Evolutionary conservation across 352 stramenopile genomes (phyloP), one percentile per base, ranked within the genome.

Genomic region (Thalassiosira hispida): DNA sequence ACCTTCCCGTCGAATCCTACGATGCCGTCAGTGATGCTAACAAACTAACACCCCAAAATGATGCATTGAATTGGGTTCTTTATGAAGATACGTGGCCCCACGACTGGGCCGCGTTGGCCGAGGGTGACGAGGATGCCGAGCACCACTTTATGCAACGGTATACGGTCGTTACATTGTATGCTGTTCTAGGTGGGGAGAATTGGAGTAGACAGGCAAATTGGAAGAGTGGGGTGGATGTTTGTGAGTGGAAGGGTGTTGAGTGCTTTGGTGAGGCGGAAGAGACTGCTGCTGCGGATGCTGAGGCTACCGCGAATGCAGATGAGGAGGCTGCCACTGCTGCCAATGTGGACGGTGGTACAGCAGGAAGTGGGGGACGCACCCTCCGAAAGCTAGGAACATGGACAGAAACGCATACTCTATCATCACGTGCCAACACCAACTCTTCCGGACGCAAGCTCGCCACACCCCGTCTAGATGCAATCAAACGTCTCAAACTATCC

Each of bases 81-180:
- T 63, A 73, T 22, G 27, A 73, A 1, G 74, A 82, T 42, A 40
- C 18, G 22, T 82, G 64, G 33, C 5, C 31, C 1, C 73, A 82
- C 40, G 66, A 82, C 69, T 82, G 73, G 73, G 65, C 59, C 6
- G 73, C 64, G 7, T 14, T 81, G 9, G 25, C 56, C 16, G 40
- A 53, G 0, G 66, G 62, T 25, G 55, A 62, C n/a, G 25, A 12
- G 16, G 56, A 53, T n/a, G 69, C 62, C 23, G 27, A 68, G 46
- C 67, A 53, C 16, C 59, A 64, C 27, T 73, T 84, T 22, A 31
- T 84, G 22, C 76, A 84, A 42, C 40, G 76, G 25, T 80, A 80
- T 55, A 63, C 69, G 1, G 33, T 47, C 5, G 25, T 62, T 0
- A 68, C 56, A 7, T 23, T 84, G 8, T 84, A 60, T 27, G 59